These are phyloP conservation scores for Lactuca saligna DNA, from an alignment of 129 eudicot species.

Conservation along the genomic window DNA sequence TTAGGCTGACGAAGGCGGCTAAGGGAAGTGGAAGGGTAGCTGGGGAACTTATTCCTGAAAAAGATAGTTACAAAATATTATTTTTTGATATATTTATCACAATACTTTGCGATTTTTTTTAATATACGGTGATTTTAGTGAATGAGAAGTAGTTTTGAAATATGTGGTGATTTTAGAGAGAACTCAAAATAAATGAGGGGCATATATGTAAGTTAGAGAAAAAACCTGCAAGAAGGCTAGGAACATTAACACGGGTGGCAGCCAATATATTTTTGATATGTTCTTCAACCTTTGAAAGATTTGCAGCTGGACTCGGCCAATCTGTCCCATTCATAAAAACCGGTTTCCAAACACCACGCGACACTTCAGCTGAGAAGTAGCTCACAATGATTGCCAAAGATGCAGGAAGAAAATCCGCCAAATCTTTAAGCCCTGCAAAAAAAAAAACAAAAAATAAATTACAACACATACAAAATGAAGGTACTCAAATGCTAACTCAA, in stretches of 20 bases:
- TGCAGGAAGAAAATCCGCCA: conserved; percentile 97
- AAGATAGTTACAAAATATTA: conserved; percentile 5
- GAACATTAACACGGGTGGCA: conserved; percentile 89
- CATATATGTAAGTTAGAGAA: not conserved
- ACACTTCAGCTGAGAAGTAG: conserved; percentile 96
- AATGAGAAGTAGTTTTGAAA: too few species aligned
- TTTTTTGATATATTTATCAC: too few species aligned
- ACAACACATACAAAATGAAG: not conserved
- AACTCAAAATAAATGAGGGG: not conserved
- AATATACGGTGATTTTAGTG: too few species aligned
- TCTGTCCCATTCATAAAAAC: conserved; percentile 95
- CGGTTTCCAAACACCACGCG: conserved; percentile 97
- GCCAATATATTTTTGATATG: conserved; percentile 89
- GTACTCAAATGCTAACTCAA: not conserved
- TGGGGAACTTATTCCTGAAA: conserved; percentile 72
- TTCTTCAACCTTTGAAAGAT: conserved; percentile 81
- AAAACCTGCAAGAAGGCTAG: conserved; percentile 85
- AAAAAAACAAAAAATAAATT: conserved; percentile 2
- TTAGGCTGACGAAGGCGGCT: conserved; percentile 98
- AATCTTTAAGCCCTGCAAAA: conserved; percentile 87
- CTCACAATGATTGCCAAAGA: conserved; percentile 93
- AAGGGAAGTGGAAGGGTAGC: conserved; percentile 93
- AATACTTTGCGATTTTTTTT: too few species aligned
- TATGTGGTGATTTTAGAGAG: too few species aligned
- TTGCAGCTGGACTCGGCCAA: conserved; percentile 99